phyloP scores from a whole-genome alignment of 1,284 basidiomycete species.

The Marasmius sp. region DNA sequence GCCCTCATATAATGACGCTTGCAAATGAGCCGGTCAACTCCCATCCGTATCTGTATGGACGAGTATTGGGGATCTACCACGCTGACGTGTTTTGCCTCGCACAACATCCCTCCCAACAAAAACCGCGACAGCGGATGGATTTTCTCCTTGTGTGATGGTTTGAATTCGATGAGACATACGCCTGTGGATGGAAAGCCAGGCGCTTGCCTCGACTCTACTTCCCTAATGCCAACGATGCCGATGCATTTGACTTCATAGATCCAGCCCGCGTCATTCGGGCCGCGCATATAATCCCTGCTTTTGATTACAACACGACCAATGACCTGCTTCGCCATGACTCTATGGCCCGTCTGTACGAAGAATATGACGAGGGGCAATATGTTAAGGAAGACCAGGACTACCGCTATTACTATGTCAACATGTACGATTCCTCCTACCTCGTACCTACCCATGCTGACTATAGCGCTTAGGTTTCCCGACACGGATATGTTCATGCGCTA shows the following conservation, averaged over 20 bases:
- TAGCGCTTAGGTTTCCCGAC: background rate
- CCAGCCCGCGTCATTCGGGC: background rate
- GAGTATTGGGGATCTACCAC: slow-evolving; percentile 34
- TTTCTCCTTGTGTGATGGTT: no score
- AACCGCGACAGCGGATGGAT: no score
- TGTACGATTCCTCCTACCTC: background rate
- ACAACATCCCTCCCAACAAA: no score
- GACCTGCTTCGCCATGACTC: background rate
- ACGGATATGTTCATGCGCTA: background rate
- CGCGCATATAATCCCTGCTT: background rate
- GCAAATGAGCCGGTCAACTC: background rate
- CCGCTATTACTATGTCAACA: background rate
- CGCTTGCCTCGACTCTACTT: background rate
- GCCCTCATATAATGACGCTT: slow-evolving; percentile 21
- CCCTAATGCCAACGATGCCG: background rate
- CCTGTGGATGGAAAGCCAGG: background rate
- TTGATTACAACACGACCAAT: background rate
- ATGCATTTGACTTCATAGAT: background rate
- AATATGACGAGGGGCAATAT: background rate
- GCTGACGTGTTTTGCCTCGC: slow-evolving; percentile 14
- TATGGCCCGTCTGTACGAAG: background rate
- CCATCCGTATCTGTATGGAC: slow-evolving; percentile 34
- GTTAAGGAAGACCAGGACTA: background rate
- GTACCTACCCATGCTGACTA: background rate
- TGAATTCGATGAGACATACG: background rate